Percentiles rank a stretch among this genome's conserved stretches.
Conservation (phyloP, 2,329 filamentous ascomycete species). For the Cercospora beticola region DNA sequence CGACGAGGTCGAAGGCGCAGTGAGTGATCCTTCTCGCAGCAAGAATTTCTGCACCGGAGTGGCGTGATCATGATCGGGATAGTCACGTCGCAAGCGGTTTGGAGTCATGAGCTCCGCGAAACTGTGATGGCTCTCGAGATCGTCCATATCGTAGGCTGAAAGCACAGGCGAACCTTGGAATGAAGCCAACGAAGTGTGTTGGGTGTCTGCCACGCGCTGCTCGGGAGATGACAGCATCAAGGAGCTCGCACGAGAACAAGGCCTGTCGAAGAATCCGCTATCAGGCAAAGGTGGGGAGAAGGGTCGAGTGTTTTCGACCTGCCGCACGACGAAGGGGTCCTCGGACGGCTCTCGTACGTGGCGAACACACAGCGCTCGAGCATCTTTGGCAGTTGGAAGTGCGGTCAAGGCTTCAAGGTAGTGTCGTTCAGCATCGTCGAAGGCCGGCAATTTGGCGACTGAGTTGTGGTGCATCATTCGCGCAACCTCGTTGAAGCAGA, state of each 20-base stretch:
- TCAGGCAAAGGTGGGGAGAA: conserved; percentile 13
- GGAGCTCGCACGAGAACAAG: conserved; percentile 11
- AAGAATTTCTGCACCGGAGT: conserved; percentile 4
- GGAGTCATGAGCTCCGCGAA: conserved; percentile 35
- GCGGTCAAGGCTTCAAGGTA: conserved; percentile 37
- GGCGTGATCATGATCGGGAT: not conserved
- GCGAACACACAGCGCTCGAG: conserved; percentile 15
- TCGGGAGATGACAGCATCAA: conserved; percentile 16
- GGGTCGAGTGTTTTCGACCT: not conserved
- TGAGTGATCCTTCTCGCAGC: conserved; percentile 19
- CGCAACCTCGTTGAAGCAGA: conserved; percentile 50
- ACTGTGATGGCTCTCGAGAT: conserved; percentile 34
- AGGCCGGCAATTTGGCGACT: conserved; percentile 43
- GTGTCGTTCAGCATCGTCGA: conserved; percentile 43
- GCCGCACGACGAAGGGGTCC: conserved; percentile 10
- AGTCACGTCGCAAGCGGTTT: conserved; percentile 17
- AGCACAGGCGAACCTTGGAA: conserved; percentile 17
- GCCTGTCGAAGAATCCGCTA: conserved; percentile 1
- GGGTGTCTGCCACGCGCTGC: not conserved
- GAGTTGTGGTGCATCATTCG: conserved; percentile 50
- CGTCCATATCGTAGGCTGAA: conserved; percentile 24
- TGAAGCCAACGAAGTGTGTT: not conserved
- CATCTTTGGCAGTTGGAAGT: conserved; percentile 27
- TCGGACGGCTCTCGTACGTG: not conserved
- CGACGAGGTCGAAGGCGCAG: conserved; percentile 19